Percentiles rank a stretch among this genome's conserved stretches.
phyloP scores from a whole-genome alignment of 2,329 filamentous ascomycete genomes.

The Penicillium sp. region DNA sequence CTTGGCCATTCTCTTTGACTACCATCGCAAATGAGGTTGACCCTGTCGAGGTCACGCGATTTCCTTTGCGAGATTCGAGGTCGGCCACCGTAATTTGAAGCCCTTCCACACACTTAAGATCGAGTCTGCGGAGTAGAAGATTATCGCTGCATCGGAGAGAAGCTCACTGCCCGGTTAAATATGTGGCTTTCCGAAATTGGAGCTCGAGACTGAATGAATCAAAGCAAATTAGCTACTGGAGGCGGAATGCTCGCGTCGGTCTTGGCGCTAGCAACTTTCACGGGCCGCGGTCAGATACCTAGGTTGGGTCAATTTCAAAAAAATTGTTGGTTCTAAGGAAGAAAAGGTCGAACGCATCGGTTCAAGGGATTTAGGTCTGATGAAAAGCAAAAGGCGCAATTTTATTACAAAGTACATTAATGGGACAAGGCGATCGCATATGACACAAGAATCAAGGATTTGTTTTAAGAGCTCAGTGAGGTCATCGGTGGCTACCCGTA shows the following conservation, averaged over 20 bases:
- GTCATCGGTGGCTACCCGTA: conserved; percentile 24
- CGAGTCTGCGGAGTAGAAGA: background rate
- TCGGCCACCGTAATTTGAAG: conserved; percentile 3
- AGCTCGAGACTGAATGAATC: conserved; percentile 2
- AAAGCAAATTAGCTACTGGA: conserved; percentile 15
- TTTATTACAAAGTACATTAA: background rate
- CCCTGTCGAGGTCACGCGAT: conserved; percentile 11
- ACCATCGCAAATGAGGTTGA: conserved; percentile 24
- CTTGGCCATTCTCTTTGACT: conserved; percentile 29
- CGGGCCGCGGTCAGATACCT: conserved; percentile 20
- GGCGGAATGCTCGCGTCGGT: conserved; percentile 25
- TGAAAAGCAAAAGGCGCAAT: background rate
- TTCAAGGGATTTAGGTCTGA: background rate
- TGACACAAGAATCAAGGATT: conserved; percentile 6
- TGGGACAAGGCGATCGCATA: background rate
- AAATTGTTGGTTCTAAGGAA: conserved; percentile 7
- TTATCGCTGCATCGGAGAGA: conserved; percentile 7
- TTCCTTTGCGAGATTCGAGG: conserved; percentile 4
- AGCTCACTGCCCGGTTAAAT: background rate
- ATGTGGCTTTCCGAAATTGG: background rate
- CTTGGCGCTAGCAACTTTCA: conserved; percentile 24
- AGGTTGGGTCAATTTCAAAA: background rate
- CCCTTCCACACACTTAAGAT: conserved; percentile 4
- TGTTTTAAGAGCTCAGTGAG: conserved; percentile 22
- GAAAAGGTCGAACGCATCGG: background rate